Evolutionary conservation across 1,284 basidiomycete genomes (phyloP).

Genomic region (Entoloma clypeatum): DNA sequence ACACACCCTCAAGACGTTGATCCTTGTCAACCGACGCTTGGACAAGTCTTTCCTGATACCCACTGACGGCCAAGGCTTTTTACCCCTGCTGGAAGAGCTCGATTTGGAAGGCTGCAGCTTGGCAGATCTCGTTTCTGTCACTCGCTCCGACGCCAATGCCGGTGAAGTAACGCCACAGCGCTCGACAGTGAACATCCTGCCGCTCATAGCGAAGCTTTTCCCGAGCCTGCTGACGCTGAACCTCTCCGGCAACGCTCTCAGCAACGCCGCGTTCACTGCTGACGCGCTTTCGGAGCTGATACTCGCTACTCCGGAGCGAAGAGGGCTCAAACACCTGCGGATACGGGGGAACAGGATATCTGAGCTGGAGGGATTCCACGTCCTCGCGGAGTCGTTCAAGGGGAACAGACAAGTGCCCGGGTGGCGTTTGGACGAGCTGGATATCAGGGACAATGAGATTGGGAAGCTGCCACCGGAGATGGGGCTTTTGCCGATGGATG

Average conservation of each 20-base stretch:
- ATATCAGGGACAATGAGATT: conserved; percentile 76
- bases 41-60: conserved; percentile 63
- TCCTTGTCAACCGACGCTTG: conserved; percentile 59
- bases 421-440: conserved; percentile 77
- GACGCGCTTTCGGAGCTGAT: conserved; percentile 47
- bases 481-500: conserved; percentile 70
- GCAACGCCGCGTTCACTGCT: conserved; percentile 45
- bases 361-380: conserved; percentile 58
- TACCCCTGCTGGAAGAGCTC: conserved; percentile 69
- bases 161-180: conserved; percentile 36
- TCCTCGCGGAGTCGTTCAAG: conserved; percentile 56
- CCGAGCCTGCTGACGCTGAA: conserved; percentile 65
- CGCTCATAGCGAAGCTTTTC: conserved; percentile 59
- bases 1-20: conserved; percentile 53
- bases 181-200: conserved; percentile 49
- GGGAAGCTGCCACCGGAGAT: conserved; percentile 61
- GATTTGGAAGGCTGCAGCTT: conserved; percentile 68
- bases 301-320: conserved; percentile 40
- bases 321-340: conserved; percentile 59
- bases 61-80: conserved; percentile 32
- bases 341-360: conserved; percentile 64
- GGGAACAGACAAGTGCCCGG: conserved; percentile 55
- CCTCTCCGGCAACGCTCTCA: conserved; percentile 68
- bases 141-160: conserved; percentile 27
- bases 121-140: conserved; percentile 48